Evolutionary conservation across 345 rosid genomes (phyloP).

Genomic region (Citrus hindsii): DNA sequence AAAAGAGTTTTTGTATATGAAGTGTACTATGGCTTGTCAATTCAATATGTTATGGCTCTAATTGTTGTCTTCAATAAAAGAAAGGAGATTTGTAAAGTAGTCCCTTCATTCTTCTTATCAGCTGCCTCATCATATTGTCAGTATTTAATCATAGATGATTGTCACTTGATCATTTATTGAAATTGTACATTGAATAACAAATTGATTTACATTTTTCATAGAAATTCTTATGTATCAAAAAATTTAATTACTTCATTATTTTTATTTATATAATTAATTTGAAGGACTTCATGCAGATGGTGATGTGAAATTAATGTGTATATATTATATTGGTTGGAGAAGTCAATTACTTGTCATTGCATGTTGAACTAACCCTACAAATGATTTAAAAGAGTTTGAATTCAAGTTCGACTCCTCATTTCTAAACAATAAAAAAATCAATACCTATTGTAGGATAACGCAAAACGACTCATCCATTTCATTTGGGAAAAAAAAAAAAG

Average conservation of each 20-base stretch:
- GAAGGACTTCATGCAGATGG: neutral
- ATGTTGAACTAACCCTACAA: neutral
- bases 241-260: neutral
- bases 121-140: neutral
- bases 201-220: neutral
- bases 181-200: neutral
- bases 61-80: neutral
- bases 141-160: neutral
- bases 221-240: neutral
- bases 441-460: too few species aligned
- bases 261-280: neutral
- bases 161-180: neutral
- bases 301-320: neutral
- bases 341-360: neutral
- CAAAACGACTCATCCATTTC: too few species aligned
- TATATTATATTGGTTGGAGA: neutral
- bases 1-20: slow-evolving; percentile 1
- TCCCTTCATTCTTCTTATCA: neutral
- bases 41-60: slow-evolving; percentile 4
- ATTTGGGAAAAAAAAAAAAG: too few species aligned
- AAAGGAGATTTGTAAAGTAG: neutral
- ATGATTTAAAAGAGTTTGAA: neutral
- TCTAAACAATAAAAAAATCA: neutral
- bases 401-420: neutral
- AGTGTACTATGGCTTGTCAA: slow-evolving; percentile 1